phyloP scores from a whole-genome alignment of 2,329 filamentous ascomycete genomes.

The Chaetomiaceae sp. region DNA sequence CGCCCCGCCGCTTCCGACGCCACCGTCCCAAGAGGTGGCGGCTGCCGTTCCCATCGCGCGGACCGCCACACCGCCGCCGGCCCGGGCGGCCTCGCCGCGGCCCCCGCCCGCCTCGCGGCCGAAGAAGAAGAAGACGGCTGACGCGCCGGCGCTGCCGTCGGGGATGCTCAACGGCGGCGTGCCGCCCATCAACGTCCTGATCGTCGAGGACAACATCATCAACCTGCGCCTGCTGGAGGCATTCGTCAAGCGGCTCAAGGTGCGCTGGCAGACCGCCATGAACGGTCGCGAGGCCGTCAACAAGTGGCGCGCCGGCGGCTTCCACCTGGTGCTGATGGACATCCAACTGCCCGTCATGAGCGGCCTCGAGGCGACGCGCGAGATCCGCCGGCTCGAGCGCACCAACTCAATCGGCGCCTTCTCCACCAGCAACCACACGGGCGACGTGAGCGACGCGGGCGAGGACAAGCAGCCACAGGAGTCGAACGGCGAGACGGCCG shows the following conservation, averaged over 20 bases:
- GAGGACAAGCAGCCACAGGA: slow-evolving; percentile 41
- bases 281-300: slow-evolving; percentile 88
- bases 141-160: slow-evolving; percentile 45
- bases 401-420: slow-evolving; percentile 93
- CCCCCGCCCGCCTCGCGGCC: slow-evolving; percentile 32
- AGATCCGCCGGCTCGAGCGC: slow-evolving; percentile 83
- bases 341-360: slow-evolving; percentile 97
- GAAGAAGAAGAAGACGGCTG: slow-evolving; percentile 33
- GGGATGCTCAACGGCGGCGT: slow-evolving; percentile 73
- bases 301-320: slow-evolving; percentile 89
- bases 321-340: slow-evolving; percentile 96
- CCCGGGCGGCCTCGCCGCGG: slow-evolving; percentile 44
- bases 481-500: slow-evolving; percentile 42
- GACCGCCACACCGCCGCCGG: slow-evolving; percentile 49
- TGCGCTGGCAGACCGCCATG: slow-evolving; percentile 95
- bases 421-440: slow-evolving; percentile 40
- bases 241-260: slow-evolving; percentile 92
- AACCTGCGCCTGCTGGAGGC: slow-evolving; percentile 89
- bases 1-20: slow-evolving; percentile 46
- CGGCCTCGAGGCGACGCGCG: slow-evolving; percentile 87
- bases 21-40: slow-evolving; percentile 44
- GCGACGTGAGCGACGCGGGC: too few relatives aligned
- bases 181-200: slow-evolving; percentile 92
- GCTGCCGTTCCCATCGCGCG: slow-evolving; percentile 40
- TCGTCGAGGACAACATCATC: slow-evolving; percentile 98